These are phyloP conservation scores for Vanrija pseudolonga DNA, from an alignment of 1,284 basidiomycete genomes.

Conservation along the genomic window DNA sequence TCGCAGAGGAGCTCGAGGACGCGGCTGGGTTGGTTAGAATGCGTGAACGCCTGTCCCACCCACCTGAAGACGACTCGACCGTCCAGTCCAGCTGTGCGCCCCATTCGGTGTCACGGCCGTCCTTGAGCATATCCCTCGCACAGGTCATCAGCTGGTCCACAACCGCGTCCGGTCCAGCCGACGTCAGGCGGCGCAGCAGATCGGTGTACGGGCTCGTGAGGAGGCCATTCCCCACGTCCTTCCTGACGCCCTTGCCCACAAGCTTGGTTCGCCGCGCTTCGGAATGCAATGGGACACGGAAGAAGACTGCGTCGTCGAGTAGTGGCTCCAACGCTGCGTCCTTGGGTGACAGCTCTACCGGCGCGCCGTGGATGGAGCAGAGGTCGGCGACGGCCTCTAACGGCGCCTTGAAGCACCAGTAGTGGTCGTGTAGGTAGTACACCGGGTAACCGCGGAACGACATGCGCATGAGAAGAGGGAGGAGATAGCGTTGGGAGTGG, in stretches of 20 bases:
- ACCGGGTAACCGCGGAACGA: constrained; percentile 45
- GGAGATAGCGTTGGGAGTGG: constrained; percentile 23
- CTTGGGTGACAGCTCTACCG: constrained; percentile 26
- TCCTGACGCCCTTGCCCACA: constrained; percentile 10
- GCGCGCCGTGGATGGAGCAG: constrained; percentile 28
- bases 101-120: constrained; percentile 1
- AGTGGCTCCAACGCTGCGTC: constrained; percentile 18
- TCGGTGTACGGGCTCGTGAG: constrained; percentile 27
- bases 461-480: constrained; percentile 46
- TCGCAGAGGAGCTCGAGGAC: background rate
- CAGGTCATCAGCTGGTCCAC: constrained; percentile 16
- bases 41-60: too few relatives aligned
- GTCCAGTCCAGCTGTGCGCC: constrained; percentile 14
- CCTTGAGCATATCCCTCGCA: constrained; percentile 15
- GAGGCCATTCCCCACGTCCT: constrained; percentile 20
- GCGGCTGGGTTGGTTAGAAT: too few relatives aligned
- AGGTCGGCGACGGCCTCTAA: constrained; percentile 23
- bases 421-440: constrained; percentile 35
- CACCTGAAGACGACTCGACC: too few relatives aligned
- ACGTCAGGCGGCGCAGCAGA: constrained; percentile 12
- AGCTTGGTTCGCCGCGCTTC: constrained; percentile 6
- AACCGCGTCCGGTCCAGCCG: constrained; percentile 1
- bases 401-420: constrained; percentile 48
- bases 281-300: constrained; percentile 21
- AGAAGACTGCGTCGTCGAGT: constrained; percentile 29